Evolutionary conservation across 495 filamentous ascomycete genomes (phyloP), one percentile per base, ranked within the genome.

Genomic region (Chlorociboria aeruginascens): DNA sequence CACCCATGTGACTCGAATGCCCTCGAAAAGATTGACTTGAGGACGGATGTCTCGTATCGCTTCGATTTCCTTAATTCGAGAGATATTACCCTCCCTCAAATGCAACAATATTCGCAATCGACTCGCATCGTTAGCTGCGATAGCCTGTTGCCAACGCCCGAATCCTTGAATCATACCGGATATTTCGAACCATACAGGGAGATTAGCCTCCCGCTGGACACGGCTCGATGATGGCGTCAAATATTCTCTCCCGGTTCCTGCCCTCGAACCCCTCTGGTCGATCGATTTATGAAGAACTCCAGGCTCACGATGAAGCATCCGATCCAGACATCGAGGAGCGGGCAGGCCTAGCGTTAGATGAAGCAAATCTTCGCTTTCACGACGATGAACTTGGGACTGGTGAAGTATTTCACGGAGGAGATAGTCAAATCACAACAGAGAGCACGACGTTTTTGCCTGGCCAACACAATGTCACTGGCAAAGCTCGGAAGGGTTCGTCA

Each of bases 191-290:
- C 38, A 12, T 40, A 17, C 38, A 13, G 20, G 12, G 40, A 43
- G 17, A n/a, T 43, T 28, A 43, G 14, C 20, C 2, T 25, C 4
- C 20, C 20, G 20, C 20, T 25, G 20, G 20, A 25, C 40, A 1
- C 43, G 31, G 6, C 40, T 41, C 28, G 3, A 61, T 58, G 52
- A 89, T 89, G 83, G 68, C 83, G 51, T 85, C 85, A 36, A 86
- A 86, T 58, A 65, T 89, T 28, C 72, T 93, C 45, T 87, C 84
- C 20, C 78, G 81, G 29, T 69, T 90, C 41, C 70, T 86, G 20
- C 82, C 84, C 40, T 68, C 78, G 6, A 67, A 73, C 12, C 51
- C 57, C 36, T 76, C 75, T 46, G 77, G 74, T 14, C 77, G 74
- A 2, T 85, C 82, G 6, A 77, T 85, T 36, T 89, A 88, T 65